Conservation (phyloP, 805 yeast genomes). For the Candida montana region DNA sequence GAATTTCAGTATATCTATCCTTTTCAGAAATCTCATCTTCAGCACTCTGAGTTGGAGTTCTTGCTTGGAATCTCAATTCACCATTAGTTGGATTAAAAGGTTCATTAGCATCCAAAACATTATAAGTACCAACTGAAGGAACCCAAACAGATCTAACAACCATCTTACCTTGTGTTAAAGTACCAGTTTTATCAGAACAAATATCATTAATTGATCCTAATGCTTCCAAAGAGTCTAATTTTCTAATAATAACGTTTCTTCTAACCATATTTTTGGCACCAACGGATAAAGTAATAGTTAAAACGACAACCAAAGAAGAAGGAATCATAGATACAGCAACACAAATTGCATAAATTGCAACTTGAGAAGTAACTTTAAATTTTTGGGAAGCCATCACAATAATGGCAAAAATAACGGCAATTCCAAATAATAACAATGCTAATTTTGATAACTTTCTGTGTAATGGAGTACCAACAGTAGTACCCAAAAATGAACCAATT, state of each 20-base stretch:
- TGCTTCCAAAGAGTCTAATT: conserved; percentile 72
- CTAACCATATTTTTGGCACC: conserved; percentile 69
- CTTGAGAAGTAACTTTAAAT: conserved; percentile 68
- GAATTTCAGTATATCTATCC: conserved; percentile 5
- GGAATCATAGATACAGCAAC: conserved; percentile 78
- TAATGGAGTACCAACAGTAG: conserved; percentile 75
- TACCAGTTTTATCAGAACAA: conserved; percentile 81
- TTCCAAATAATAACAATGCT: conserved; percentile 62
- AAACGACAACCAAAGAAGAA: conserved; percentile 70
- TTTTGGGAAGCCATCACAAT: conserved; percentile 83
- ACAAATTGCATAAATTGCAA: conserved; percentile 85
- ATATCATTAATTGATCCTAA: conserved; percentile 75
- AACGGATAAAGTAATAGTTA: conserved; percentile 83
- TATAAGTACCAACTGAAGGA: conserved; percentile 54
- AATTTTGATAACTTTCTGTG: conserved; percentile 71
- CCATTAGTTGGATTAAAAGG: conserved; percentile 65
- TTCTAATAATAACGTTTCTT: conserved; percentile 68
- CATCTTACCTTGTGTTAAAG: conserved; percentile 78
- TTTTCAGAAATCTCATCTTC: conserved; percentile 17
- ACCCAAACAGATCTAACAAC: conserved; percentile 65
- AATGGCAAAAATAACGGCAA: conserved; percentile 83
- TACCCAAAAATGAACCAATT: conserved; percentile 67
- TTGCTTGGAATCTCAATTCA: conserved; percentile 22
- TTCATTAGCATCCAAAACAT: conserved; percentile 49
- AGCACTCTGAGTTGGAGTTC: conserved; percentile 18